Evolutionary conservation across 805 yeast genomes (phyloP).

Genomic region (Scheffersomyces ergatensis): DNA sequence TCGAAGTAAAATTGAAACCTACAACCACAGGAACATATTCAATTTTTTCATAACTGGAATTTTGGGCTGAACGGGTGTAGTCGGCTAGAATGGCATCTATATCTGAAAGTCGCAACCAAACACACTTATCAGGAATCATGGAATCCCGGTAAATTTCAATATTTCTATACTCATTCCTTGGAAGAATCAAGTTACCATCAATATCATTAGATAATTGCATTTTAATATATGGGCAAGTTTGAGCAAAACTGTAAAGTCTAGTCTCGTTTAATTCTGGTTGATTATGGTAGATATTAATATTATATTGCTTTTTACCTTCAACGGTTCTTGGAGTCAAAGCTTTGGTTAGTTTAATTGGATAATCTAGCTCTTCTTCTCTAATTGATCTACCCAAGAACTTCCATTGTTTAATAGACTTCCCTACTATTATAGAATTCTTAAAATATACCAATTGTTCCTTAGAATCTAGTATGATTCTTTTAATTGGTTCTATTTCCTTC

Average conservation of each 20-base stretch:
- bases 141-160: slow-evolving; percentile 23
- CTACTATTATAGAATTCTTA: slow-evolving; percentile 17
- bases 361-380: slow-evolving; percentile 10
- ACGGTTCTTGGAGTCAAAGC: slow-evolving; percentile 20
- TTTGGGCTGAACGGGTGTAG: slow-evolving; percentile 7
- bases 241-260: slow-evolving; percentile 22
- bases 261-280: slow-evolving; percentile 17
- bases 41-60: slow-evolving; percentile 5
- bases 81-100: slow-evolving; percentile 17
- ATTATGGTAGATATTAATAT: slow-evolving; percentile 13
- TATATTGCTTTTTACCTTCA: slow-evolving; percentile 14
- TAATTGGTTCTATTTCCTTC: slow-evolving; percentile 10
- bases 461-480: slow-evolving; percentile 11
- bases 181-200: slow-evolving; percentile 11
- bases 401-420: slow-evolving; percentile 34
- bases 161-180: slow-evolving; percentile 29
- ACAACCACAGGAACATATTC: slow-evolving; percentile 30
- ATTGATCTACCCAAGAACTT: slow-evolving; percentile 31
- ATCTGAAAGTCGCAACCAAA: slow-evolving; percentile 21
- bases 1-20: slow-evolving; percentile 23
- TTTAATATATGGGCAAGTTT: slow-evolving; percentile 25
- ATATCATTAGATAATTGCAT: slow-evolving; percentile 3
- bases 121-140: slow-evolving; percentile 30
- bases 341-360: slow-evolving; percentile 16
- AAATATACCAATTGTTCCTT: slow-evolving; percentile 16